Conservation (phyloP, 768 basidiomycete species). For the Leccinellum luteum region DNA sequence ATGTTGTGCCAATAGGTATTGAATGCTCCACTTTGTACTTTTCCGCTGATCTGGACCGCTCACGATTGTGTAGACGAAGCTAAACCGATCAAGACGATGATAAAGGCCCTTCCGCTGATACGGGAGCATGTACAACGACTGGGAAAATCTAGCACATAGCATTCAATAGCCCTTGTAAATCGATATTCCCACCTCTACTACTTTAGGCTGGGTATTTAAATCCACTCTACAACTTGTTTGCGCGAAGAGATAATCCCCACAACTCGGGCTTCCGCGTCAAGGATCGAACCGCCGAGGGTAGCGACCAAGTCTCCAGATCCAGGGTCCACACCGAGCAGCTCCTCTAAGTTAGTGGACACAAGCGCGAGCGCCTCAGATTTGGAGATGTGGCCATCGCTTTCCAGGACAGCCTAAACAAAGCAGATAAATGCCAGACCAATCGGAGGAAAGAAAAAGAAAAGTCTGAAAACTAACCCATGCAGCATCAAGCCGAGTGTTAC, state of each 20-base stretch:
- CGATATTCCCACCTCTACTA: slow-evolving; percentile 4
- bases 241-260: slow-evolving; percentile 52
- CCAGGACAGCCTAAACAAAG: slow-evolving; percentile 36
- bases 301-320: slow-evolving; percentile 54
- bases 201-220: slow-evolving; percentile 24
- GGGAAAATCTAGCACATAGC: slow-evolving; percentile 11
- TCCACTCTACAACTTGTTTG: slow-evolving; percentile 49
- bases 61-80: slow-evolving; percentile 49
- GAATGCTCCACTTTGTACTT: neutral
- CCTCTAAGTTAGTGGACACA: slow-evolving; percentile 53
- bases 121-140: slow-evolving; percentile 49
- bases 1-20: slow-evolving; percentile 61
- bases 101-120: slow-evolving; percentile 62
- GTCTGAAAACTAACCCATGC: slow-evolving; percentile 61
- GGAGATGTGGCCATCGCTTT: slow-evolving; percentile 36
- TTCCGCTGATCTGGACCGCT: neutral
- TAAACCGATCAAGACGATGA: slow-evolving; percentile 75
- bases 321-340: slow-evolving; percentile 33
- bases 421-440: neutral
- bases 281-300: slow-evolving; percentile 50
- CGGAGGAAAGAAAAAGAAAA: slow-evolving; percentile 23
- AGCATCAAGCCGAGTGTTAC: slow-evolving; percentile 75
- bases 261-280: slow-evolving; percentile 47
- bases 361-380: slow-evolving; percentile 50
- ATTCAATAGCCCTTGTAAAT: neutral